Evolutionary conservation across 805 yeast species (phyloP).

Genomic region (Candida multigemmis): DNA sequence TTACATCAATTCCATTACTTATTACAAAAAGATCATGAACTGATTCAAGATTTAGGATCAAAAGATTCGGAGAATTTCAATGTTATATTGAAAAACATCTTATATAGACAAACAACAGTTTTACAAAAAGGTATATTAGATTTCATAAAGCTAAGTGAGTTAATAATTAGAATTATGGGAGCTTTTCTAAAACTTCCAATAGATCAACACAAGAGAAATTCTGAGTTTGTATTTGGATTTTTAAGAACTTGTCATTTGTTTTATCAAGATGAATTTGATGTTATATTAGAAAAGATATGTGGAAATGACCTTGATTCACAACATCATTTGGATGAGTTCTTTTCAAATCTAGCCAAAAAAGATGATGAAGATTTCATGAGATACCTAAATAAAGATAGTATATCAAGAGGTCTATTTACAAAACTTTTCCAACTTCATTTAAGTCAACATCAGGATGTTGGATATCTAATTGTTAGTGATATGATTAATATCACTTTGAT

Average conservation of each 20-base stretch:
- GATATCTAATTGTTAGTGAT: conserved; percentile 14
- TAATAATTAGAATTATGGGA: conserved; percentile 26
- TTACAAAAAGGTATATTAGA: conserved; percentile 21
- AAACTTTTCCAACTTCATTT: conserved; percentile 14
- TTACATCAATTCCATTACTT: conserved; percentile 14
- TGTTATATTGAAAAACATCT: conserved; percentile 15
- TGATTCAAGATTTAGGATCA: background rate
- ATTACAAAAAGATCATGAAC: background rate
- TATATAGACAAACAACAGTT: conserved; percentile 24
- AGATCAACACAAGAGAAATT: conserved; percentile 8
- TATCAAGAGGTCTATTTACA: conserved; percentile 16
- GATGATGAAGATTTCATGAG: conserved; percentile 29
- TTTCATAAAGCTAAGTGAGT: conserved; percentile 19
- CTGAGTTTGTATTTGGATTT: conserved; percentile 24
- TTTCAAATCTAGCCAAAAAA: conserved; percentile 16
- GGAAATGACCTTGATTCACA: conserved; percentile 9
- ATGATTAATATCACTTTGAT: conserved; percentile 23
- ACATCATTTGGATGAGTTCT: conserved; percentile 18
- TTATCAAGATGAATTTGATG: conserved; percentile 14
- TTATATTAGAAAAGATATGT: conserved; percentile 8
- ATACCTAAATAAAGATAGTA: conserved; percentile 17
- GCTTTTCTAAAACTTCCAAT: conserved; percentile 10
- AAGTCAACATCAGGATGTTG: conserved; percentile 8
- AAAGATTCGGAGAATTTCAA: conserved; percentile 4
- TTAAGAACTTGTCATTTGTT: conserved; percentile 25